A percentile compares a stretch with the other conserved stretches of the same genome.
phyloP scores from a whole-genome alignment of 441 rosid species.

The Cnidoscolus chayamansa region DNA sequence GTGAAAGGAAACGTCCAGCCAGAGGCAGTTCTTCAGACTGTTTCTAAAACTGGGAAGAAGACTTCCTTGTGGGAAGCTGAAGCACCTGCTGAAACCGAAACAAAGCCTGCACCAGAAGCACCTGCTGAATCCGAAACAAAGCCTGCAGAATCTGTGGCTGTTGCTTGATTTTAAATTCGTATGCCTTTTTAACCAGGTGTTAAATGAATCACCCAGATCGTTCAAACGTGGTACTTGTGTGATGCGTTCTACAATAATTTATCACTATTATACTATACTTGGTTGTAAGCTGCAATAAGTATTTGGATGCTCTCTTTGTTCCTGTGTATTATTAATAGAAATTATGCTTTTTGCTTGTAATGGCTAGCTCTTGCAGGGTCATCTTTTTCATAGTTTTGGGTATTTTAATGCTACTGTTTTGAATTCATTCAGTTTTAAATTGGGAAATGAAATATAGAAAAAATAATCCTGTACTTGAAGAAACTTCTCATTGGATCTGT shows the following conservation, averaged over 20 bases:
- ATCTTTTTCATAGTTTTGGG: no score
- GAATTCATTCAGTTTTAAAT: no score
- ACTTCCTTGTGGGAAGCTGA: conserved; percentile 72
- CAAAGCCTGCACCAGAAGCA: conserved; percentile 37
- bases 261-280: conserved; percentile 21
- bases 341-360: not conserved
- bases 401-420: no score
- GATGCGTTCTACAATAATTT: conserved; percentile 13
- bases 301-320: conserved; percentile 17
- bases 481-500: no score
- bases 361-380: no score
- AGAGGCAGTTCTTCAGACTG: conserved; percentile 73
- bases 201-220: conserved; percentile 6
- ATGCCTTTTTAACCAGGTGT: conserved; percentile 1
- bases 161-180: conserved; percentile 34
- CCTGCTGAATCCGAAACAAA: conserved; percentile 35
- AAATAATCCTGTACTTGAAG: no score
- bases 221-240: conserved; percentile 8
- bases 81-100: conserved; percentile 33
- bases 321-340: conserved; percentile 17
- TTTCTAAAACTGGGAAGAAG: conserved; percentile 82
- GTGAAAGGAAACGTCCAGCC: conserved; percentile 85
- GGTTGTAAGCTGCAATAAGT: conserved; percentile 27
- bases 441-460: no score
- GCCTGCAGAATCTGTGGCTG: conserved; percentile 40